Conservation (phyloP, 2,329 filamentous ascomycete genomes). For the Penicillium aurantiogriseum region DNA sequence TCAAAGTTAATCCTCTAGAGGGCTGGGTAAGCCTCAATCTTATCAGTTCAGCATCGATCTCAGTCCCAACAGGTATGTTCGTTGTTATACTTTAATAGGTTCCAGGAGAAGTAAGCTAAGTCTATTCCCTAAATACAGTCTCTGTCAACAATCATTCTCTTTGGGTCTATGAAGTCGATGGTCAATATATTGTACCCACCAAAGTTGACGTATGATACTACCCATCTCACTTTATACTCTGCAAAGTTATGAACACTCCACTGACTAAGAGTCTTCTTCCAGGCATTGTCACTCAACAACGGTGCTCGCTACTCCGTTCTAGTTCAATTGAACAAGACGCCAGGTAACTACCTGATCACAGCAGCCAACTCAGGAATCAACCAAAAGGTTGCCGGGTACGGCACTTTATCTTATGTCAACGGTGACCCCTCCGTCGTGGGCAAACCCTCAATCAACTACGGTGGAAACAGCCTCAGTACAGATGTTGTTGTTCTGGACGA, state of each 20-base stretch:
- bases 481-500: not conserved
- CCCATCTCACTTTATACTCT: not conserved
- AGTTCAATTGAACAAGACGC: not conserved
- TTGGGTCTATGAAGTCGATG: conserved; percentile 10
- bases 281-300: not conserved
- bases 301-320: conserved; percentile 3
- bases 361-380: not conserved
- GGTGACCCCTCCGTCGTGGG: not conserved
- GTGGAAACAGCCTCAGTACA: not conserved
- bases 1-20: not conserved
- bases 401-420: not conserved
- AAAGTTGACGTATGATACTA: not conserved
- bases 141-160: conserved; percentile 9
- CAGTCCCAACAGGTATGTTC: not conserved
- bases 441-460: not conserved
- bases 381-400: conserved; percentile 2
- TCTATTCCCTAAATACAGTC: not conserved
- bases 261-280: not conserved
- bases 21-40: conserved; percentile 6
- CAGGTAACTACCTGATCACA: conserved; percentile 1
- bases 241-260: not conserved
- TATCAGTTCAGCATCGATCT: not conserved
- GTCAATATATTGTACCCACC: conserved; percentile 1
- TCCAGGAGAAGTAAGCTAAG: not conserved
- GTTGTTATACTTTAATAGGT: not conserved